Evolutionary conservation across 2,329 filamentous ascomycete genomes (phyloP).

Genomic region (Fusarium vanettenii): DNA sequence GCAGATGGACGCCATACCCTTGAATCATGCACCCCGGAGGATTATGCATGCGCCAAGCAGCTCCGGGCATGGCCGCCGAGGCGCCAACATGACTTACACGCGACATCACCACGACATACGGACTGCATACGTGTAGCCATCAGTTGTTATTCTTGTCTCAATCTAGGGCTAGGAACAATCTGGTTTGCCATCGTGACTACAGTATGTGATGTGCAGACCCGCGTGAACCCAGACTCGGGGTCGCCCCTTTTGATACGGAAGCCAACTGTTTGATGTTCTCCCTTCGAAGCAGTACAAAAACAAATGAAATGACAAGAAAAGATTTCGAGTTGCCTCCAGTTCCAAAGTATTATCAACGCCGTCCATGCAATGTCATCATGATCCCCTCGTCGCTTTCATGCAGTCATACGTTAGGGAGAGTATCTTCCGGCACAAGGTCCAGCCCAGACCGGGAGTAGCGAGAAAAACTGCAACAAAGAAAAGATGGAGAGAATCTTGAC

Average conservation of each 20-base stretch:
- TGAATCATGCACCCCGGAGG: not conserved
- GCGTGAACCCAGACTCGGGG: conserved; percentile 15
- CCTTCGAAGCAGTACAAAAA: conserved; percentile 1
- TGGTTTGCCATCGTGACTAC: conserved; percentile 38
- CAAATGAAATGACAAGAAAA: conserved; percentile 30
- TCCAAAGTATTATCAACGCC: conserved; percentile 32
- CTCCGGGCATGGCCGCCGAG: not conserved
- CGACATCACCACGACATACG: not conserved
- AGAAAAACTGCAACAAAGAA: conserved; percentile 28
- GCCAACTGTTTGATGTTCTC: conserved; percentile 12
- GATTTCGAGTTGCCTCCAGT: conserved; percentile 28
- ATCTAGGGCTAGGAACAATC: conserved; percentile 34
- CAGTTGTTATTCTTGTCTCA: conserved; percentile 32
- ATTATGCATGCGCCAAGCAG: conserved; percentile 15
- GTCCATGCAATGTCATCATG: conserved; percentile 14
- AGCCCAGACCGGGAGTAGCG: conserved; percentile 41
- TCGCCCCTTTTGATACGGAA: conserved; percentile 3
- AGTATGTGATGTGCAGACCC: conserved; percentile 14
- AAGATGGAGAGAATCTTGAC: not conserved
- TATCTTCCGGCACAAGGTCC: conserved; percentile 41
- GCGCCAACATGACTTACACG: not conserved
- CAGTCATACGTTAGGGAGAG: conserved; percentile 35
- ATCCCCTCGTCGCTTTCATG: conserved; percentile 28
- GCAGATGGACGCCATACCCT: not conserved
- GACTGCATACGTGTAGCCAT: conserved; percentile 3